A percentile compares a stretch with the other conserved stretches of the same genome.
These are phyloP conservation scores for Lenzites betulinus DNA, from an alignment of 768 basidiomycete genomes.

Conservation along the genomic window DNA sequence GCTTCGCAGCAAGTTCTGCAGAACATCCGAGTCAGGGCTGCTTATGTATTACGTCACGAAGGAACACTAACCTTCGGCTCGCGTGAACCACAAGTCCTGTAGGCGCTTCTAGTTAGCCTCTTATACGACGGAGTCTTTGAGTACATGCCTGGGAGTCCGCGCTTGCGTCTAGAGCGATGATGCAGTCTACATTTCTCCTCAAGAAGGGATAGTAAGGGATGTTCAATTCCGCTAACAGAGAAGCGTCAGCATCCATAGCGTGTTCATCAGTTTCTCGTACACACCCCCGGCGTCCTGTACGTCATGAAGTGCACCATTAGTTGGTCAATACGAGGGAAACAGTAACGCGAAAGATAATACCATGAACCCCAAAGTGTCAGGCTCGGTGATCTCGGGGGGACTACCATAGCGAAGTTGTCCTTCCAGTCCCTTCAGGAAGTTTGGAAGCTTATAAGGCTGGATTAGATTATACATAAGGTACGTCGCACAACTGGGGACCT, in stretches of 20 bases:
- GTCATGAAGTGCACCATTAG: not conserved
- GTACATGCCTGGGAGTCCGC: slow-evolving; percentile 28
- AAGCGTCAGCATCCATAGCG: not conserved
- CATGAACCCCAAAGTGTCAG: slow-evolving; percentile 28
- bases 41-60: too few relatives aligned
- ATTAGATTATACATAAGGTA: too few relatives aligned
- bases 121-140: too few relatives aligned
- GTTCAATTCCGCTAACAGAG: slow-evolving; percentile 27
- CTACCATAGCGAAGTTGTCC: slow-evolving; percentile 27
- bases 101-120: too few relatives aligned
- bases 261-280: not conserved
- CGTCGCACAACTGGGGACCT: too few relatives aligned
- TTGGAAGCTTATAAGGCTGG: slow-evolving; percentile 22
- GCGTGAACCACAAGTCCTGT: slow-evolving; percentile 32
- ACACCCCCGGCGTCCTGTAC: slow-evolving; percentile 30
- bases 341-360: slow-evolving; percentile 1
- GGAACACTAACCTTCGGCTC: slow-evolving; percentile 26
- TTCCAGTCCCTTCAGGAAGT: slow-evolving; percentile 29
- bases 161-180: slow-evolving; percentile 32
- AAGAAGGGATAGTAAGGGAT: slow-evolving; percentile 31
- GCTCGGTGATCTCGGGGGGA: slow-evolving; percentile 26
- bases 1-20: slow-evolving; percentile 28
- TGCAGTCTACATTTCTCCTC: slow-evolving; percentile 28
- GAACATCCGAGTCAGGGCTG: not conserved
- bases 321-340: not conserved